Base-by-base conservation (phyloP, 768 basidiomycete species). In the Leucocoprinus birnbaumii region DNA sequence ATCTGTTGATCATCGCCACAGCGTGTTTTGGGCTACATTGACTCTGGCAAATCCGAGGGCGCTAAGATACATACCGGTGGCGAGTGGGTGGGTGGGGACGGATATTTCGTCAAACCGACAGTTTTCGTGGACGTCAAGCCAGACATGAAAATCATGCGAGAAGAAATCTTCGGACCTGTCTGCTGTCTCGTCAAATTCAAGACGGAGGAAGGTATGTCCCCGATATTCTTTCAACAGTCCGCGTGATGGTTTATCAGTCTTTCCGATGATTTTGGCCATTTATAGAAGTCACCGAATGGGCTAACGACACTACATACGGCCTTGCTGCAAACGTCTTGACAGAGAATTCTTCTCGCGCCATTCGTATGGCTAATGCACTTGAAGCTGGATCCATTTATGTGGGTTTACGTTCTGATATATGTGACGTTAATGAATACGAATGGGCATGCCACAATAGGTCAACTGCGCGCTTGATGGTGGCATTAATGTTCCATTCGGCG, bases 81-180 rank as follows among this genome's bases (percentile, higher is more conserved):
- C 1, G 79, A 82, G 56, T 85, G 87, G 1, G 55, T 65, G 44
- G 72, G 73, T 2, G 63, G 60, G 3, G 67, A 72, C 53, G 77
- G 78, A 0, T 91, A 77, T 74, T 93, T 85, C 68, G 80, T 94
- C 65, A 54, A 74, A 56, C 91, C 87, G 1, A 92, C 92, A 10
- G 78, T 92, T 62, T 87, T 91, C 71, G 82, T 85, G 10, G 75
- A 89, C 61, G 77, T 78, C 9, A 78, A 68, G 38, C 76, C 80
- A 3, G 80, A 85, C 38, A 91, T 91, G 87, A 84, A 80, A 68
- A 89, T 92, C 54, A 85, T 87, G 11, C 67, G 66, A 53, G 85
- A 88, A 62, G 84, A 92, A 68, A 91, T 91, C 58, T 91, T 92
- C 60, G 89, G 89, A 2, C 89, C 91, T 5, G 87, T 91, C 40